Conservation (phyloP, 1,284 basidiomycete species). For the Termitomyces sp. region DNA sequence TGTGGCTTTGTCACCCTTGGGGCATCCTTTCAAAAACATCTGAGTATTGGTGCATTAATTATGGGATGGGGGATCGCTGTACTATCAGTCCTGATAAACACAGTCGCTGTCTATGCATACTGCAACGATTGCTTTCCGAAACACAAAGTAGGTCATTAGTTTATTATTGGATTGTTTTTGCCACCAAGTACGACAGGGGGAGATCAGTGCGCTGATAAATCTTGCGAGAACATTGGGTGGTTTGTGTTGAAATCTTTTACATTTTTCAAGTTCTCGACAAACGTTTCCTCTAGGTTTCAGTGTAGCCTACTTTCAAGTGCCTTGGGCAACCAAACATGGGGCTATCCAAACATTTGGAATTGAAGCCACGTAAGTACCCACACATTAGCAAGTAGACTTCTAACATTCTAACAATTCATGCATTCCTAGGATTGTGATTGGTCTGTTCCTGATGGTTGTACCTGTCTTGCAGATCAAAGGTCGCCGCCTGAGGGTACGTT, state of each 20-base stretch:
- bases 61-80: slow-evolving; percentile 68
- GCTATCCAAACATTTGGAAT: slow-evolving; percentile 54
- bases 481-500: slow-evolving; percentile 36
- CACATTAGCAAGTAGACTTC: background rate
- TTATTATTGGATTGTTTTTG: background rate
- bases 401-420: background rate
- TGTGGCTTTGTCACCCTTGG: slow-evolving; percentile 62
- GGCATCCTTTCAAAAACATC: slow-evolving; percentile 51
- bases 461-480: slow-evolving; percentile 49
- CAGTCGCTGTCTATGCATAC: slow-evolving; percentile 59
- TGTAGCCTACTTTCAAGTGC: slow-evolving; percentile 61
- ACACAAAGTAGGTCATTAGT: slow-evolving; percentile 33
- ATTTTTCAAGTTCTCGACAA: background rate
- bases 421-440: slow-evolving; percentile 40
- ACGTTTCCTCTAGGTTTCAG: slow-evolving; percentile 38
- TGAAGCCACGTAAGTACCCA: slow-evolving; percentile 46
- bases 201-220: slow-evolving; percentile 59
- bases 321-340: slow-evolving; percentile 52
- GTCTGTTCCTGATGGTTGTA: slow-evolving; percentile 46
- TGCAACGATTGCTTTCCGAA: slow-evolving; percentile 49
- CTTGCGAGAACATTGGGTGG: slow-evolving; percentile 53
- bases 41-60: slow-evolving; percentile 50
- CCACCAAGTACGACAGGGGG: slow-evolving; percentile 35
- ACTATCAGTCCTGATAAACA: slow-evolving; percentile 58
- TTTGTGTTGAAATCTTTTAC: slow-evolving; percentile 5